Base-by-base conservation (phyloP, 78 protist genomes). In the Trichosphaerium sp. region DNA sequence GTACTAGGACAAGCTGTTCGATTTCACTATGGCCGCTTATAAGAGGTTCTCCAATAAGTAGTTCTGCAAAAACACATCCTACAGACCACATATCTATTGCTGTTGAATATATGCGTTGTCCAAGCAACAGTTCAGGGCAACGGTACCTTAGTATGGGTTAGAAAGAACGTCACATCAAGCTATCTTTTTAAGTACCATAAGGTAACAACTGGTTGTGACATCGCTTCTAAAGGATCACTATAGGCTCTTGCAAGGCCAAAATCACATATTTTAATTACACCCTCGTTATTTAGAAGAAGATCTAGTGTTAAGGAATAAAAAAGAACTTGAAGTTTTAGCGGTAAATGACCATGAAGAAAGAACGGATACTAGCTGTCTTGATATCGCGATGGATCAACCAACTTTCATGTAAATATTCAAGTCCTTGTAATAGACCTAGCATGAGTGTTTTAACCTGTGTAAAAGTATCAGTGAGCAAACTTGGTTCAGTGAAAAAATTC, bases 71-170 rank as follows among this genome's bases (percentile, higher is more conserved):
- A n/a, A n/a, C n/a, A n/a, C n/a, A n/a, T n/a, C n/a, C n/a, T n/a
- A 81, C 82, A 8, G 87, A 52, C 99, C 99, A 97, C n/a, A 93
- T 65, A 71, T 97, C 99, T 4, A 97, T 91, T 4, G 98, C 76
- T 2, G 96, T 68, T 21, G 88, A 47, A 85, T 97, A 97, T 40
- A 75, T 52, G 42, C 35, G 59, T 5, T 90, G 61, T 3, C 98
- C 99, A 25, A 92, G 60, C 34, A 94, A 81, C 29, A 96, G 80
- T 26, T 96, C 99, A 1, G 98, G 99, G 0, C 97, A 84, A 0
- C 99, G 71, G 77, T 92, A 91, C 95, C 96, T 90, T 12, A 90
- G 77, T 0, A 94, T 90, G 21, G 18, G 51, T 18, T 44, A 18
- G 51, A 18, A 44, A 44, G 28, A 11, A 8, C 8, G 7, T 11